phyloP scores from a whole-genome alignment of 495 filamentous ascomycete species.

The Neurospora pannonica region DNA sequence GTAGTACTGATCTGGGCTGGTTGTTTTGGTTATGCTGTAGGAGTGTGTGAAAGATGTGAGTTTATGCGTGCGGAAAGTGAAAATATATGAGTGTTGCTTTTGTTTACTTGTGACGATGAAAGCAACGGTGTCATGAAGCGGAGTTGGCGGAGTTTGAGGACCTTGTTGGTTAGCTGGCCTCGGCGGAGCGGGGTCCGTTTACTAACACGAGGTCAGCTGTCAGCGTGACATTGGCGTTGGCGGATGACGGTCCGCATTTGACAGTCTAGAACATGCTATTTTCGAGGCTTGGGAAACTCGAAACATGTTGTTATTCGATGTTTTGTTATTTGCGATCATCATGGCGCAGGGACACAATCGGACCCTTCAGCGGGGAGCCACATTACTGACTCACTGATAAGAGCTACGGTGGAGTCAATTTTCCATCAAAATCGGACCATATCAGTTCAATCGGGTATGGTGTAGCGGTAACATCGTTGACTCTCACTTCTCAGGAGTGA shows the following conservation, averaged over 20 bases:
- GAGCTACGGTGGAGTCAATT: accelerated
- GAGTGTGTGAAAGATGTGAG: background rate
- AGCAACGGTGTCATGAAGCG: background rate
- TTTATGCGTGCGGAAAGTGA: background rate
- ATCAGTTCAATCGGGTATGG: background rate
- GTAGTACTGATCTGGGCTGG: background rate
- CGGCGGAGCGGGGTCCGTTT: background rate
- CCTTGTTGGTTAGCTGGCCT: background rate
- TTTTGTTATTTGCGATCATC: no score
- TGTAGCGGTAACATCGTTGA: background rate
- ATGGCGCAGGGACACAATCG: background rate
- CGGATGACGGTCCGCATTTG: background rate
- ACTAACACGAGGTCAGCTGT: background rate
- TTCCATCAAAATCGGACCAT: background rate
- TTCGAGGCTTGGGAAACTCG: no score
- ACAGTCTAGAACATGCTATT: background rate
- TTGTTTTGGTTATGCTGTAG: background rate
- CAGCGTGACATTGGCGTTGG: background rate
- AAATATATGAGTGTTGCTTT: background rate
- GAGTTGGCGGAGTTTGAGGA: background rate
- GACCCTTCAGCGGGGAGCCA: background rate
- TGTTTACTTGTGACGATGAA: background rate
- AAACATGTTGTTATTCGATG: no score
- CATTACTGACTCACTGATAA: background rate
- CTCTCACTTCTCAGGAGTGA: background rate